These are phyloP conservation scores for Candida montana DNA, from an alignment of 805 yeast species.

Conservation along the genomic window DNA sequence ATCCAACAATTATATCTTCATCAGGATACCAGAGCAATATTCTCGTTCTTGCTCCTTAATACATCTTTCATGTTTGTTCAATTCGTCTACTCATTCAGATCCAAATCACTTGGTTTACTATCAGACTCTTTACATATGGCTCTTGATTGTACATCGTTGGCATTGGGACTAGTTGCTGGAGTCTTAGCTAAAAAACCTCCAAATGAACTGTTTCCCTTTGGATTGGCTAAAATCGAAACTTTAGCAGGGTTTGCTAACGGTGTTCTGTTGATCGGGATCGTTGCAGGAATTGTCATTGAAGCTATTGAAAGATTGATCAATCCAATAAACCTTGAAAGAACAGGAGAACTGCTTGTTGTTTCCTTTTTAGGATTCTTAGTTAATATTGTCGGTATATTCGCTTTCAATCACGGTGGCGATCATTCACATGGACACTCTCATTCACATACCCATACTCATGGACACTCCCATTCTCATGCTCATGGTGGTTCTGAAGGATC, in stretches of 20 bases:
- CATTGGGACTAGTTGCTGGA: constrained; percentile 87
- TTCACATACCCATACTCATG: constrained; percentile 37
- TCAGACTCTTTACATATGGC: constrained; percentile 97
- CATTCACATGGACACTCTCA: constrained; percentile 38
- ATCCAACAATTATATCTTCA: constrained; percentile 28
- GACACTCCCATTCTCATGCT: constrained; percentile 27
- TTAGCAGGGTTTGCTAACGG: constrained; percentile 96
- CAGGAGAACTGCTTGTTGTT: constrained; percentile 80
- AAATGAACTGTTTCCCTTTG: constrained; percentile 77
- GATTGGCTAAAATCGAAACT: constrained; percentile 78
- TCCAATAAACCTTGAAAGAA: constrained; percentile 74
- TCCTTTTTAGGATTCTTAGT: constrained; percentile 81
- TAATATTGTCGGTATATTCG: constrained; percentile 87
- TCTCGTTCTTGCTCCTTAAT: constrained; percentile 78
- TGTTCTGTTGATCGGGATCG: constrained; percentile 78
- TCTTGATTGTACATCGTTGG: constrained; percentile 84
- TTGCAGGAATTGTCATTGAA: constrained; percentile 81
- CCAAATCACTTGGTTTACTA: constrained; percentile 84
- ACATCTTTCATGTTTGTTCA: constrained; percentile 94
- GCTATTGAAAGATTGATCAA: constrained; percentile 74
- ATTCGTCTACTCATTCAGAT: constrained; percentile 82
- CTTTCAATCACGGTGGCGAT: constrained; percentile 82
- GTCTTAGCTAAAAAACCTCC: constrained; percentile 54
- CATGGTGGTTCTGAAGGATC: constrained; percentile 27
- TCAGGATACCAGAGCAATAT: constrained; percentile 80